A percentile compares a stretch with the other conserved stretches of the same genome.
phyloP scores from a whole-genome alignment of 1,139 yeast genomes.

The Yamadazyma siamensis region DNA sequence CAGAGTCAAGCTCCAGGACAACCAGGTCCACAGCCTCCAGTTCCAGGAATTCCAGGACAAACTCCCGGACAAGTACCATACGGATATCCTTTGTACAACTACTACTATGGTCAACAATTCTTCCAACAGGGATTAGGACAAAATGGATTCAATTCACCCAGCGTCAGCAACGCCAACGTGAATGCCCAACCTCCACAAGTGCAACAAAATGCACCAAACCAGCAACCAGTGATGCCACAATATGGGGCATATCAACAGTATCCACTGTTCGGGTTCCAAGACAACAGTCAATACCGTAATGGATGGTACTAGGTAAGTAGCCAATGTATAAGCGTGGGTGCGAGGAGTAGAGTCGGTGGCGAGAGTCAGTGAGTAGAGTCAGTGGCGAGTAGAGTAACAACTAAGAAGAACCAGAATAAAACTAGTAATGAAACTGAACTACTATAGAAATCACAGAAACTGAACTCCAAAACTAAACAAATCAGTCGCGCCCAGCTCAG shows the following conservation, averaged over 20 bases:
- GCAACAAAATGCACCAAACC: constrained; percentile 16
- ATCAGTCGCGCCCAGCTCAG: no score
- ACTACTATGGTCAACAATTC: constrained; percentile 43
- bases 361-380: neutral
- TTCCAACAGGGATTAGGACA: constrained; percentile 32
- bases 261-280: constrained; percentile 52
- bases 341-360: neutral
- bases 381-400: neutral
- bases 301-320: constrained; percentile 27
- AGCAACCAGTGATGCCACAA: constrained; percentile 35
- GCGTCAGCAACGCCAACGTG: constrained; percentile 14
- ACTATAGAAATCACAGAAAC: no score
- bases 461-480: no score
- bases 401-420: no score
- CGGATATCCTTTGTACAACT: constrained; percentile 45
- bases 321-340: constrained; percentile 1
- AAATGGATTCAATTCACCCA: constrained; percentile 17
- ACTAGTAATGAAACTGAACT: no score
- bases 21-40: constrained; percentile 7
- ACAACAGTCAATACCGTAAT: constrained; percentile 37
- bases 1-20: constrained; percentile 5
- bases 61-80: constrained; percentile 25
- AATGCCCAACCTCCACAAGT: constrained; percentile 20
- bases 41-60: constrained; percentile 15
- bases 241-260: constrained; percentile 48